These are phyloP conservation scores for Plantago rigida DNA, from an alignment of 305 asterid species.

Conservation along the genomic window DNA sequence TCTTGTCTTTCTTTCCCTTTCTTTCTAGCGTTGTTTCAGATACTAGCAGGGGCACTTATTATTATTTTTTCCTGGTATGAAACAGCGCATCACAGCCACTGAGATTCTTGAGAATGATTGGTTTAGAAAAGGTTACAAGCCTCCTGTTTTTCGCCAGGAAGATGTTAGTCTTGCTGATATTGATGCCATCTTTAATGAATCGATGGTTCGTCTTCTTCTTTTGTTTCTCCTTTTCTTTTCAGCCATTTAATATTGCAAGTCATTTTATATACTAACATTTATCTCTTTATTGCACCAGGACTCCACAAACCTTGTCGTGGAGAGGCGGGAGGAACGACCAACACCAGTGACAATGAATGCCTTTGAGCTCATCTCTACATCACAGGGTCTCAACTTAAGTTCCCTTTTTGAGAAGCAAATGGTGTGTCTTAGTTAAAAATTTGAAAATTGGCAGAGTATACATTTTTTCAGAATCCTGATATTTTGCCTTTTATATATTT, in stretches of 20 bases:
- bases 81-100: constrained; percentile 63
- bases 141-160: constrained; percentile 67
- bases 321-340: constrained; percentile 59
- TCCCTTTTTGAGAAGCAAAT: constrained; percentile 83
- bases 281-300: constrained; percentile 33
- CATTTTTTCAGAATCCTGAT: not conserved
- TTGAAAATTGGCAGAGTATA: not conserved
- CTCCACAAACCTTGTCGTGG: constrained; percentile 70
- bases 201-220: constrained; percentile 38
- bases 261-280: not conserved
- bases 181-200: constrained; percentile 60
- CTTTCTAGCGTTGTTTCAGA: not conserved
- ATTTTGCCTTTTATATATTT: not conserved
- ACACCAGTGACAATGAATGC: constrained; percentile 84
- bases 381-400: constrained; percentile 89
- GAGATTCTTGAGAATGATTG: constrained; percentile 85
- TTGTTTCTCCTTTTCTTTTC: not conserved
- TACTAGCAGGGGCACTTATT: not conserved
- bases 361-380: constrained; percentile 81
- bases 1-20: constrained; percentile 1
- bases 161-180: constrained; percentile 76
- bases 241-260: not conserved
- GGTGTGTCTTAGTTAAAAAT: constrained; percentile 34
- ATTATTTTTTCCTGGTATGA: constrained; percentile 5
- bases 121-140: constrained; percentile 88